Conservation (phyloP, 192 early-diverging fungal genomes). For the Rhizophlyctis rosea region DNA sequence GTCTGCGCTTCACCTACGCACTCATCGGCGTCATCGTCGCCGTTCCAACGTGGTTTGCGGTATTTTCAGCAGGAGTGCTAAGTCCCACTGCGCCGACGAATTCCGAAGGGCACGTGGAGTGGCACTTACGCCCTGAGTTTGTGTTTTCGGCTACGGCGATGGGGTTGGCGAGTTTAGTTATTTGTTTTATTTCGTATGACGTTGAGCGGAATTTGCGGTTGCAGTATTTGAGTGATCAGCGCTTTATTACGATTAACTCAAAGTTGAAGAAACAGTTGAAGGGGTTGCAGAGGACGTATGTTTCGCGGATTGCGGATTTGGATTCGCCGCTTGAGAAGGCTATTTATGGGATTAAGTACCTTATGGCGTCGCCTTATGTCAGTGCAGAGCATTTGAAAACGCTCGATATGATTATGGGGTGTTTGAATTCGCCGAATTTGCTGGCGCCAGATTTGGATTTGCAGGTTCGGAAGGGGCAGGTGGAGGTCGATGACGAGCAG, state of each 20-base stretch:
- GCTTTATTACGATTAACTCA: conserved; percentile 40
- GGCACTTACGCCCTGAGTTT: conserved; percentile 15
- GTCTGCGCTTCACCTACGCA: conserved; percentile 43
- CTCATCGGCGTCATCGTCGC: conserved; percentile 32
- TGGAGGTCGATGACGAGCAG: conserved; percentile 52
- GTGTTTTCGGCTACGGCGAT: conserved; percentile 34
- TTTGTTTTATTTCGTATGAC: conserved; percentile 43
- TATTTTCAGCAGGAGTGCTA: too few species aligned
- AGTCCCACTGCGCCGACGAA: conserved; percentile 11
- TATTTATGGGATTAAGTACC: conserved; percentile 37
- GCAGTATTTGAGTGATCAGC: conserved; percentile 47
- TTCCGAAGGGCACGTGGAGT: not conserved
- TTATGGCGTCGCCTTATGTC: conserved; percentile 39
- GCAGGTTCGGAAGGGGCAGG: conserved; percentile 47
- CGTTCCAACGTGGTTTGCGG: conserved; percentile 36
- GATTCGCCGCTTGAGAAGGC: conserved; percentile 57
- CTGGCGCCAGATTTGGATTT: conserved; percentile 52
- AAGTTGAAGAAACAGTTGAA: conserved; percentile 49
- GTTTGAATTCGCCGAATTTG: conserved; percentile 45
- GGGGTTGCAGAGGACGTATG: conserved; percentile 37
- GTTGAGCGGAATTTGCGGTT: conserved; percentile 40
- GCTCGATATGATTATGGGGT: conserved; percentile 45
- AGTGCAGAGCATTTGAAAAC: conserved; percentile 36
- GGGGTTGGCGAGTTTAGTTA: conserved; percentile 34
- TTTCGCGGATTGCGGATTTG: conserved; percentile 45